Evolutionary conservation across 257 asterid species (phyloP), one percentile per base, ranked within the genome.

Genomic region (Fraxinus anomala): DNA sequence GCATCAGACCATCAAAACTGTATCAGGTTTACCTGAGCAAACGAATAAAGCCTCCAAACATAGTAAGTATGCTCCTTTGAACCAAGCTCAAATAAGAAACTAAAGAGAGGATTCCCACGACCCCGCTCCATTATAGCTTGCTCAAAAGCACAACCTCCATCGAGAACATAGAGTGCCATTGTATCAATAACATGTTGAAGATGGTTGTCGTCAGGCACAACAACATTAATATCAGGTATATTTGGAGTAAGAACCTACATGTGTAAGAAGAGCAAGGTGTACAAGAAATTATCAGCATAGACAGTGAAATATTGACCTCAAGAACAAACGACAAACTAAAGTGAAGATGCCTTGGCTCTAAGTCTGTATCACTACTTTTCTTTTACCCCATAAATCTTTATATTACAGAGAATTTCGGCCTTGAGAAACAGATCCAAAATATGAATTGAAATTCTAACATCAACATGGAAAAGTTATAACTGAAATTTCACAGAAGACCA

Each of bases 81-180:
- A 23, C 96, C 98, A 77, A 94, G 98, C 89, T 94, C 98, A 89
- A 94, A 94, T 86, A 94, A 88, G 88, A 92, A 94, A 75, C 67
- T 82, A 79, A 94, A 94, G 33, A 91, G 81, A 79, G 93, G 88
- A 83, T 91, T 94, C 78, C 98, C 98, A 79, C 97, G 96, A 70
- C 97, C 97, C 66, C 97, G 82, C 83, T 94, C 98, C 97, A 94
- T 92, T 87, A 94, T 91, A 68, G 97, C 98, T 89, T 94, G 98
- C 86, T 94, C 98, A 82, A 94, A 94, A 75, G 97, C 94, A 89
- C 98, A 94, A 81, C 98, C 98, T 23, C 98, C 98, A 71, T 94
- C 98, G 82, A 94, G 98, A 88, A 94, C 96, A 86, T 91, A 87
- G 61, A 94, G 91, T 69, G 97, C 97, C 98, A 92, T 91, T 77